phyloP scores from a whole-genome alignment of 345 rosid genomes.

The Dipteronia dyeriana region DNA sequence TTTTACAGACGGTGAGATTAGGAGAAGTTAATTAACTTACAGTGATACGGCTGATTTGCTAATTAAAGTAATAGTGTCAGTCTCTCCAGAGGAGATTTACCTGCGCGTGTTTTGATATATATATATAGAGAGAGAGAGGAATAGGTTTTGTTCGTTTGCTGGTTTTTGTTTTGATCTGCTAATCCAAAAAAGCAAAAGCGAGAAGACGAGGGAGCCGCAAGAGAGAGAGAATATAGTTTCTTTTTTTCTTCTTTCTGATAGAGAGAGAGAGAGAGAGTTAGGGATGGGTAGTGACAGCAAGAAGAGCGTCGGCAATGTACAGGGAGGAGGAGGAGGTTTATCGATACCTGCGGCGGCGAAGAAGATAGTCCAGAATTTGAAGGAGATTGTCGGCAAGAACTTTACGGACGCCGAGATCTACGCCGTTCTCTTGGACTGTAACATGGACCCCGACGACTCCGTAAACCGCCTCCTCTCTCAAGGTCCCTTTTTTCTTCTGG shows the following conservation, averaged over 20 bases:
- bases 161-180: constrained; percentile 9
- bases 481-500: constrained; percentile 31
- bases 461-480: constrained; percentile 52
- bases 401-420: constrained; percentile 52
- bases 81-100: constrained; percentile 3
- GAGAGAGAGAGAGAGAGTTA: background rate
- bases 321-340: constrained; percentile 11
- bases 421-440: constrained; percentile 44
- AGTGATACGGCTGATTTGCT: background rate
- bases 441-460: constrained; percentile 56
- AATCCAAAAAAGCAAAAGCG: background rate
- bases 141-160: constrained; percentile 14
- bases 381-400: constrained; percentile 36
- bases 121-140: background rate
- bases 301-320: constrained; percentile 13
- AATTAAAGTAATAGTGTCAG: background rate
- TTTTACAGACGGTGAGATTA: background rate
- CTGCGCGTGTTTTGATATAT: background rate
- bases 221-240: background rate
- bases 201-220: constrained; percentile 4
- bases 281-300: constrained; percentile 33
- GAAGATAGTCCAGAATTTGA: constrained; percentile 42
- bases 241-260: background rate
- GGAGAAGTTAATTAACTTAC: background rate
- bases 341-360: constrained; percentile 32